phyloP scores from a whole-genome alignment of 1,284 basidiomycete genomes.

The Phylloporus sp. region DNA sequence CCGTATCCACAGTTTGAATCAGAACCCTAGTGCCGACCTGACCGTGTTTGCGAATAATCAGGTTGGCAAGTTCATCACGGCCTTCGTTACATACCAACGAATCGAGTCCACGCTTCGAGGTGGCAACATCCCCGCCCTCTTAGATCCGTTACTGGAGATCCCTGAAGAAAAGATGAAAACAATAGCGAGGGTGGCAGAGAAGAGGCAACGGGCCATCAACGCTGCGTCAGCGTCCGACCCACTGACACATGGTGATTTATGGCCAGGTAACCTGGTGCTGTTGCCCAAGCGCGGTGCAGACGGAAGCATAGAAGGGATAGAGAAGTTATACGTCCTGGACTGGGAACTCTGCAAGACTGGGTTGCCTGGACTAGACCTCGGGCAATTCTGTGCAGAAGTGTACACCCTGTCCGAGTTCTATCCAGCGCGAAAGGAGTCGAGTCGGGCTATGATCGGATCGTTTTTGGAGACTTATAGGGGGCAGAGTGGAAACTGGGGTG shows the following conservation, averaged over 20 bases:
- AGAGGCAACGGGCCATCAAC: slow-evolving; percentile 41
- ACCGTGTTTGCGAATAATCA: slow-evolving; percentile 45
- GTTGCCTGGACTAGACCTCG: slow-evolving; percentile 55
- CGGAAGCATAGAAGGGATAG: slow-evolving; percentile 33
- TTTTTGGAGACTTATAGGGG: slow-evolving; percentile 50
- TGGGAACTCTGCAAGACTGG: slow-evolving; percentile 64
- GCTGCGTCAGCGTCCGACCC: slow-evolving; percentile 38
- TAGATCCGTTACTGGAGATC: slow-evolving; percentile 47
- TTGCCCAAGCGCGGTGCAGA: slow-evolving; percentile 27
- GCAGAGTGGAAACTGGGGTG: slow-evolving; percentile 17
- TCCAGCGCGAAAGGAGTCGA: slow-evolving; percentile 39
- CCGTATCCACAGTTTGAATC: slow-evolving; percentile 49
- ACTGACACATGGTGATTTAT: slow-evolving; percentile 58
- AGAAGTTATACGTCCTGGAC: slow-evolving; percentile 53
- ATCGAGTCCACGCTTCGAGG: slow-evolving; percentile 49
- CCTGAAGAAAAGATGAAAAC: slow-evolving; percentile 41
- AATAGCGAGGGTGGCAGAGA: slow-evolving; percentile 41
- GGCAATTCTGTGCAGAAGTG: slow-evolving; percentile 64
- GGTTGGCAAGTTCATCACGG: slow-evolving; percentile 47
- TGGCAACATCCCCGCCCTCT: slow-evolving; percentile 38
- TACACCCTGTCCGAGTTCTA: slow-evolving; percentile 50
- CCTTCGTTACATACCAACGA: slow-evolving; percentile 51
- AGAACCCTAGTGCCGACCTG: slow-evolving; percentile 34
- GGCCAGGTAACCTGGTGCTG: slow-evolving; percentile 65
- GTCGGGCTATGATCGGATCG: slow-evolving; percentile 39